Base-by-base conservation (phyloP, 257 asterid species). In the Thymus mandschuricus region DNA sequence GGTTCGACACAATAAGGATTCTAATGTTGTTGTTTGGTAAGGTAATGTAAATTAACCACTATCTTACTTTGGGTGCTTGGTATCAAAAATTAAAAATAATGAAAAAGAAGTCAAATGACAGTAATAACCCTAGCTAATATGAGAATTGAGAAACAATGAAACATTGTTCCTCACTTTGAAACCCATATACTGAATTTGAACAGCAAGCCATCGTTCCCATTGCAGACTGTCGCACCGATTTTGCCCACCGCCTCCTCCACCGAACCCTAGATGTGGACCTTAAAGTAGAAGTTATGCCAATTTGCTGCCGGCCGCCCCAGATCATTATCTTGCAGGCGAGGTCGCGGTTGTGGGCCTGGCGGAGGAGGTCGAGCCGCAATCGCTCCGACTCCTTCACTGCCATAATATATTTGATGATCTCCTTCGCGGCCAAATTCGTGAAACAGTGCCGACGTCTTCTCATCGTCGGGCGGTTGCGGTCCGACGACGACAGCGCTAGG, bases 141-240 rank as follows among this genome's bases (percentile, higher is more conserved):
- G 21, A 21, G 21, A 21, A 21, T 0, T 21, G 21, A 21, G 21
- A 21, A 21, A 21, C 21, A 21, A 21, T 0, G 21, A 21, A 21
- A 21, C 21, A 21, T 21, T 21, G 21, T 21, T 21, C 21, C 21
- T 21, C 21, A 21, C 21, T 21, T 21, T 35, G 63, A 89, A 73
- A 62, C 78, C 77, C 66, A 82, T 89, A 55, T 21, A 21, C 87
- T 78, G 76, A 82, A 54, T 71, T 87, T 88, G 68, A 83, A 81
- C 57, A 87, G 61, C 81, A 87, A 52, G 13, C 68, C 75, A 62
- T 81, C 93, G 63, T 76, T 75, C 71, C 54, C 68, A 67, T 85
- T 89, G 73, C 86, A 82, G 69, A 87, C 65, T 7, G 91, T 91
- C 8, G 82, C 86, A 7, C 96, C 96, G 55, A 89, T 70, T 41